A percentile compares a stretch with the other conserved stretches of the same genome.
phyloP scores from a whole-genome alignment of 1,139 yeast genomes.

The Pichia sp. region DNA sequence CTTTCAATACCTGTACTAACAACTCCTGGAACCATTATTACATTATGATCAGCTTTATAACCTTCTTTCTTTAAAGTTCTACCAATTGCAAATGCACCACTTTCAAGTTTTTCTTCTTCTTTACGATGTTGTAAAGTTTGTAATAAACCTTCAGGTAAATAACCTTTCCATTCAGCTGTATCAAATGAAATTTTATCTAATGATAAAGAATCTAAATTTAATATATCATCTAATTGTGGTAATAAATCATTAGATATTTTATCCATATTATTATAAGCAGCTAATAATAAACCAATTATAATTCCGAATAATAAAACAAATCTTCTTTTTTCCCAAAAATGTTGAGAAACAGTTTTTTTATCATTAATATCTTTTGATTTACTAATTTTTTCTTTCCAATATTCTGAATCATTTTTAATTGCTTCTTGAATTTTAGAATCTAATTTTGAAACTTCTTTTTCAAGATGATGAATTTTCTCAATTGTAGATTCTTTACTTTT shows the following conservation, averaged over 20 bases:
- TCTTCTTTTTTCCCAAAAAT: slow-evolving; percentile 37
- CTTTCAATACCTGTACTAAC: slow-evolving; percentile 92
- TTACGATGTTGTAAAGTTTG: slow-evolving; percentile 52
- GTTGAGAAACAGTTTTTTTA: slow-evolving; percentile 12
- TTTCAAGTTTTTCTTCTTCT: slow-evolving; percentile 38
- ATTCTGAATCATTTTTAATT: neutral
- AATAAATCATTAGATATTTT: slow-evolving; percentile 19
- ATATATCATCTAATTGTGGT: slow-evolving; percentile 40
- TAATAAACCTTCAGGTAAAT: slow-evolving; percentile 60
- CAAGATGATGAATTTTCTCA: slow-evolving; percentile 10
- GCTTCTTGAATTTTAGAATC: slow-evolving; percentile 7
- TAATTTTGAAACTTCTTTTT: slow-evolving; percentile 7
- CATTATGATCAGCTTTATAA: slow-evolving; percentile 59
- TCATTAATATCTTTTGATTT: neutral
- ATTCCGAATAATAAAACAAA: slow-evolving; percentile 55
- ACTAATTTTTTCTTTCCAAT: neutral
- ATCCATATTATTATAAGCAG: slow-evolving; percentile 52
- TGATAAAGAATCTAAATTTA: slow-evolving; percentile 44
- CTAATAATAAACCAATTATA: slow-evolving; percentile 57
- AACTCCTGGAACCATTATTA: slow-evolving; percentile 92
- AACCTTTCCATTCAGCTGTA: slow-evolving; percentile 51
- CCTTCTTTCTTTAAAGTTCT: slow-evolving; percentile 48
- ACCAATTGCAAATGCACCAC: slow-evolving; percentile 88
- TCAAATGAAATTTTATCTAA: slow-evolving; percentile 26
- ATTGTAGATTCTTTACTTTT: slow-evolving; percentile 6